Percentiles rank a stretch among this genome's conserved stretches.
These are phyloP conservation scores for Bruguiera parviflora DNA, from an alignment of 345 rosid genomes.

Conservation along the genomic window DNA sequence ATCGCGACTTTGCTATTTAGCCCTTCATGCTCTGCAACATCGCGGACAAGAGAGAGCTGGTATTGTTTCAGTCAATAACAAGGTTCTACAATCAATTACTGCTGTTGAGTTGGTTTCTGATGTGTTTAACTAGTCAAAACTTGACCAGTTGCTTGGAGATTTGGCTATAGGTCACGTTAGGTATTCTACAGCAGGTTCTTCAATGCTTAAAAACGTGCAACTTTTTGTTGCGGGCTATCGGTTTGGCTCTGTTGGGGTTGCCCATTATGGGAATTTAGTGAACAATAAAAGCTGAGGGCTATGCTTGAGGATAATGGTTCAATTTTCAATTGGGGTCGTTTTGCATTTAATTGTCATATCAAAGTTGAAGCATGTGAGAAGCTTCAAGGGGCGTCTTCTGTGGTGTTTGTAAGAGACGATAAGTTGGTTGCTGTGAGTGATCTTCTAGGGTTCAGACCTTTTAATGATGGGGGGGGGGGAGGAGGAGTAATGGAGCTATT, in stretches of 20 bases:
- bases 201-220: slow-evolving; percentile 95
- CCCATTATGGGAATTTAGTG: slow-evolving; percentile 90
- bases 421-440: slow-evolving; percentile 94
- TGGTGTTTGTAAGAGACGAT: slow-evolving; percentile 92
- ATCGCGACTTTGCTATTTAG: slow-evolving; percentile 82
- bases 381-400: slow-evolving; percentile 83
- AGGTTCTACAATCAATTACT: slow-evolving; percentile 73
- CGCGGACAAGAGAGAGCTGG: slow-evolving; percentile 99
- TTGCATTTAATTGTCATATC: slow-evolving; percentile 91
- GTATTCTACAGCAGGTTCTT: slow-evolving; percentile 90
- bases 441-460: slow-evolving; percentile 82
- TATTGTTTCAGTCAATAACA: slow-evolving; percentile 68
- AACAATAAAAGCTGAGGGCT: slow-evolving; percentile 63
- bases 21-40: slow-evolving; percentile 91
- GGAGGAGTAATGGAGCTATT: slow-evolving; percentile 89
- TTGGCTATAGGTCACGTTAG: slow-evolving; percentile 90
- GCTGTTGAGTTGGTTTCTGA: slow-evolving; percentile 95
- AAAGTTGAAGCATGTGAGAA: slow-evolving; percentile 91
- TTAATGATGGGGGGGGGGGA: slow-evolving; percentile 95
- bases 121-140: slow-evolving; percentile 77
- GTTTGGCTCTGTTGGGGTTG: slow-evolving; percentile 90
- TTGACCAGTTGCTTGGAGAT: slow-evolving; percentile 79
- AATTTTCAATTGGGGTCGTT: slow-evolving; percentile 87
- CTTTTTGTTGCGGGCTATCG: slow-evolving; percentile 95
- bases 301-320: slow-evolving; percentile 83